Base-by-base conservation (phyloP, 495 filamentous ascomycete genomes). In the Cetradonia linearis region DNA sequence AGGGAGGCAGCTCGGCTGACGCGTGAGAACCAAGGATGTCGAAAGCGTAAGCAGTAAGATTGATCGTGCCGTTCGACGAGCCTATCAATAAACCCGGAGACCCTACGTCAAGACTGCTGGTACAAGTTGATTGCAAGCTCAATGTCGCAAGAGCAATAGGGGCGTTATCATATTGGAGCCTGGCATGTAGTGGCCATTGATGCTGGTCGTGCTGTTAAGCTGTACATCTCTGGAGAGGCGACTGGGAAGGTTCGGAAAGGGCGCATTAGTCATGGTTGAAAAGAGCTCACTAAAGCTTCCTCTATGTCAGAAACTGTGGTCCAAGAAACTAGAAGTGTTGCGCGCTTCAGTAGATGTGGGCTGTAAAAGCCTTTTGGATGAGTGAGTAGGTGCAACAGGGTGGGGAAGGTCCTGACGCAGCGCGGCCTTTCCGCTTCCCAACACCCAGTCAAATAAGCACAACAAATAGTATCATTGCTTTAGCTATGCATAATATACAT, bases 21-120 rank as follows among this genome's bases (percentile, higher is more conserved):
- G 36, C 33, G 25, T 53, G 48, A 27, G 50, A 42, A 25, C 34
- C 58, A 53, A 59, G 33, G 48, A 34, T 60, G 48, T 33, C 36
- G 27, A 33, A 31, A 40, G 27, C 48, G 58, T 60, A 60, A 60
- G 58, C 58, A 60, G 58, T 54, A 54, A 54, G 31, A 54, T 54
- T 54, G 18, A 20, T n/a, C 9, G 30, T 34, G n/a, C 28, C 31
- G 31, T 5, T 20, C 28, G 6, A 23, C 33, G 18, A 54, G 20
- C 50, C 50, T 54, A 54, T 54, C 30, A 54, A 54, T 54, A 33
- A 23, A 18, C 50, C 33, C 28, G 18, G 31, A 31, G 16, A 9
- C 31, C 50, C 20, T 34, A 18, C 34, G 33, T 20, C 20, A n/a
- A 54, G 5, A 3, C 18, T 33, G 50, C 30, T 54, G 50, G 50